A percentile compares a stretch with the other conserved stretches of the same genome.
phyloP scores from a whole-genome alignment of 495 filamentous ascomycete species.

The Usnea hakonensis region DNA sequence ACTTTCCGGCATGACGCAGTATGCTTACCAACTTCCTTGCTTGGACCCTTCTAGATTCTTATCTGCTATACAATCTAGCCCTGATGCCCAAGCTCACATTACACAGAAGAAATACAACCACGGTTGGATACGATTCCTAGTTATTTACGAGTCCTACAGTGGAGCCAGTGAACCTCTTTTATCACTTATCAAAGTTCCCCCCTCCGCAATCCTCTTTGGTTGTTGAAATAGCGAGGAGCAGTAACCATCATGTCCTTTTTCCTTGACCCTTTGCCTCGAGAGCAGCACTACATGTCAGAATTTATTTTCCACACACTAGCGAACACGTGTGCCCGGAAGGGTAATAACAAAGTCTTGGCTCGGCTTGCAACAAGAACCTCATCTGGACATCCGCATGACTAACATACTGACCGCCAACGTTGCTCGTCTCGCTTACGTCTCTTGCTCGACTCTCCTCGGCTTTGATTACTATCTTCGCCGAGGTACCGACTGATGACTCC shows the following conservation, averaged over 20 bases:
- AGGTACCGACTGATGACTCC: background rate
- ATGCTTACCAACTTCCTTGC: background rate
- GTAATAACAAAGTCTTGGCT: background rate
- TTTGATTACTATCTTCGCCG: constrained; percentile 2
- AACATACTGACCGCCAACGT: too few relatives aligned
- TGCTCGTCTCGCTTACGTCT: background rate
- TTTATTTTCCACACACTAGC: background rate
- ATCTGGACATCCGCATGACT: too few relatives aligned
- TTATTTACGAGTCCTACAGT: too few relatives aligned
- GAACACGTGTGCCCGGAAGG: background rate
- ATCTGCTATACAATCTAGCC: background rate
- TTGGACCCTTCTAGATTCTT: background rate
- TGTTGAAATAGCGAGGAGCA: background rate
- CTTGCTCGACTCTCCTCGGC: constrained; percentile 2
- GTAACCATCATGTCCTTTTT: background rate
- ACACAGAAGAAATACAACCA: background rate
- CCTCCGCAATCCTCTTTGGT: background rate
- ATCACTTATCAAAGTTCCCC: too few relatives aligned
- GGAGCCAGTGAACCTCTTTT: too few relatives aligned
- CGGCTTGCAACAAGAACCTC: background rate
- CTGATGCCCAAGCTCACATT: background rate
- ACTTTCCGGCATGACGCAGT: too few relatives aligned
- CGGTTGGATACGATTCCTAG: too few relatives aligned
- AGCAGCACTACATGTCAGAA: background rate
- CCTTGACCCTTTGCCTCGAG: background rate